These are phyloP conservation scores for Metarhizium rileyi DNA, from an alignment of 2,329 filamentous ascomycete species.

Conservation along the genomic window DNA sequence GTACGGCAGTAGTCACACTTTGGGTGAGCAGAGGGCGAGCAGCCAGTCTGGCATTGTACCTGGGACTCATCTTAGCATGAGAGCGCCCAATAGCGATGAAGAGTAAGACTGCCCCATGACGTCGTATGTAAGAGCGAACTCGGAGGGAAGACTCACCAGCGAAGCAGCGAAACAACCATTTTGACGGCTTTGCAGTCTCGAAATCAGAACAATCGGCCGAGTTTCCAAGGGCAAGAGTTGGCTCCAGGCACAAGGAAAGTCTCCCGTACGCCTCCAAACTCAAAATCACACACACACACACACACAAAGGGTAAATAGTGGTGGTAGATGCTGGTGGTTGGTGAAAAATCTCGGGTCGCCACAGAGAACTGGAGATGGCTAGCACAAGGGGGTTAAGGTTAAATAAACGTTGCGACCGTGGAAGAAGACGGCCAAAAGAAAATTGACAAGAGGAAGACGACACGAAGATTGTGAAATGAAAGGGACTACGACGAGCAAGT, in stretches of 20 bases:
- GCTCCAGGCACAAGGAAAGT: not conserved
- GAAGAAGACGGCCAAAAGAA: too few relatives aligned
- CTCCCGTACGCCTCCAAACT: not conserved
- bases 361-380: not conserved
- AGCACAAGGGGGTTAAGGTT: too few relatives aligned
- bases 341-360: not conserved
- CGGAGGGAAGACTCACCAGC: constrained; percentile 16
- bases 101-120: constrained; percentile 4
- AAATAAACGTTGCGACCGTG: too few relatives aligned
- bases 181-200: not conserved
- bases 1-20: constrained; percentile 78
- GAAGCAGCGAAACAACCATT: constrained; percentile 17
- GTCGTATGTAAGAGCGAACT: not conserved
- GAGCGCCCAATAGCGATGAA: not conserved
- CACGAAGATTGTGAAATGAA: too few relatives aligned
- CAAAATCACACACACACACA: too few relatives aligned
- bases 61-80: constrained; percentile 18
- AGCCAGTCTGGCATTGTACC: constrained; percentile 81
- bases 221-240: not conserved
- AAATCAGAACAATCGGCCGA: not conserved
- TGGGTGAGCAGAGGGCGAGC: constrained; percentile 81
- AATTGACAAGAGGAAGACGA: too few relatives aligned
- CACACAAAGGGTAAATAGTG: too few relatives aligned
- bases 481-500: not conserved
- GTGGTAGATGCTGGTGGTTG: not conserved